Base-by-base conservation (phyloP, 2,329 filamentous ascomycete genomes). In the Fusarium subglutinans region DNA sequence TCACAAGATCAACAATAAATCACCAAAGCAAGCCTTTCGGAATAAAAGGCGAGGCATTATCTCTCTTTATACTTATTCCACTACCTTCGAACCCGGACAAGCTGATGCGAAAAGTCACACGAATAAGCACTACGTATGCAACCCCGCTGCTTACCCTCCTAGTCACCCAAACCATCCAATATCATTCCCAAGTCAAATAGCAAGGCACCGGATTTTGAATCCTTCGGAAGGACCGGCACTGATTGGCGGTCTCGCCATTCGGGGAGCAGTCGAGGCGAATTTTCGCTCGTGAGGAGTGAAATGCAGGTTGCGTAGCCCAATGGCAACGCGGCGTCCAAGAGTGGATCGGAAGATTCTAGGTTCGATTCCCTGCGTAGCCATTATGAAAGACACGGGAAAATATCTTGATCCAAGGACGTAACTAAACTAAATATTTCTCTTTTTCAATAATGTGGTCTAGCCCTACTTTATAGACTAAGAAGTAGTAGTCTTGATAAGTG, bases 281-380 rank as follows among this genome's bases (percentile, higher is more conserved):
- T 51, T 35, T 24, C 4, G 30, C 3, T 20, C 12, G 8, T n/a
- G 17, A 24, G 30, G 2, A 14, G 12, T 26, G n/a, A 37, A 28
- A 28, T 40, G 24, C 35, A 48, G 61, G 56, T 63, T 63, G 28
- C 9, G 56, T 63, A 20, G 43, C 55, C 35, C 38, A 61, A 63
- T 47, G 35, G n/a, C 28, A 63, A 18, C n/a, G n/a, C n/a, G 58
- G 62, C 45, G 12, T 30, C 45, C 41, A 38, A 63, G 44, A 53
- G 62, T 65, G 57, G 62, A 63, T 64, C 45, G 35, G 45, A 50
- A 63, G 57, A 44, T 20, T 64, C 38, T 33, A 30, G 22, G 57
- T 44, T 63, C 54, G n/a, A 64, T 13, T 53, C 44, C 44, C 24
- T 38, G 62, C 38, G 38, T 33, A 53, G 57, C 62, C 58, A 10